Evolutionary conservation across 345 rosid species (phyloP).

Genomic region (Rubroshorea leprosula): DNA sequence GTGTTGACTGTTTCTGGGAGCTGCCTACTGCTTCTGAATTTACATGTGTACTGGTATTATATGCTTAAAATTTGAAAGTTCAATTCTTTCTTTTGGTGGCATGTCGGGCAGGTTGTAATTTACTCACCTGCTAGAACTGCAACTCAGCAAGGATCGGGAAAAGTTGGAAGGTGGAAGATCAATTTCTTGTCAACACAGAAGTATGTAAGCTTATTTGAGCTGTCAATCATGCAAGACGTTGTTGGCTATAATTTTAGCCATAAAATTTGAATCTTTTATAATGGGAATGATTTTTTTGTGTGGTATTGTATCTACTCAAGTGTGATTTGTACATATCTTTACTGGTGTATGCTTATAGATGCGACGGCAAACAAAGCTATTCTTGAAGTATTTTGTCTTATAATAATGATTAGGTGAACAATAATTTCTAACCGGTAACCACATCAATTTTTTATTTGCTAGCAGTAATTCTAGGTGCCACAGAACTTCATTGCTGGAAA

Average conservation of each 20-base stretch:
- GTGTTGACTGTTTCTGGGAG: not conserved
- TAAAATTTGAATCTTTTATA: not conserved
- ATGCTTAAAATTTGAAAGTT: not conserved
- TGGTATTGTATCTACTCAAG: too few relatives aligned
- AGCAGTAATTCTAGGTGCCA: too few relatives aligned
- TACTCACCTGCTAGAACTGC: constrained; percentile 95
- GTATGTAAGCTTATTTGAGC: constrained; percentile 29
- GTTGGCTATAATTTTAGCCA: not conserved
- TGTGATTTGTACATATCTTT: too few relatives aligned
- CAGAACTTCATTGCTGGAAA: too few relatives aligned
- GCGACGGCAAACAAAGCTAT: too few relatives aligned
- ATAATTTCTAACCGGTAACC: too few relatives aligned
- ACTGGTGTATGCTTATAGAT: too few relatives aligned
- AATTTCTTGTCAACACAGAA: constrained; percentile 88
- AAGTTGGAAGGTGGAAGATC: constrained; percentile 89
- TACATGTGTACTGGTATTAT: too few relatives aligned
- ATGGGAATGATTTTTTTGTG: not conserved
- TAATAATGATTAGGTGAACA: too few relatives aligned
- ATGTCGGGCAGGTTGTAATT: constrained; percentile 62
- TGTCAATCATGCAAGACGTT: not conserved
- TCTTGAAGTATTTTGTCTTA: too few relatives aligned
- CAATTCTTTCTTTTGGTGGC: not conserved
- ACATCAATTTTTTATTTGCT: too few relatives aligned
- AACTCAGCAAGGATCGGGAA: constrained; percentile 93
- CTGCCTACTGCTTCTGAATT: too few relatives aligned